Base-by-base conservation (phyloP, 495 filamentous ascomycete genomes). In the Lasiosphaeris hirsuta region DNA sequence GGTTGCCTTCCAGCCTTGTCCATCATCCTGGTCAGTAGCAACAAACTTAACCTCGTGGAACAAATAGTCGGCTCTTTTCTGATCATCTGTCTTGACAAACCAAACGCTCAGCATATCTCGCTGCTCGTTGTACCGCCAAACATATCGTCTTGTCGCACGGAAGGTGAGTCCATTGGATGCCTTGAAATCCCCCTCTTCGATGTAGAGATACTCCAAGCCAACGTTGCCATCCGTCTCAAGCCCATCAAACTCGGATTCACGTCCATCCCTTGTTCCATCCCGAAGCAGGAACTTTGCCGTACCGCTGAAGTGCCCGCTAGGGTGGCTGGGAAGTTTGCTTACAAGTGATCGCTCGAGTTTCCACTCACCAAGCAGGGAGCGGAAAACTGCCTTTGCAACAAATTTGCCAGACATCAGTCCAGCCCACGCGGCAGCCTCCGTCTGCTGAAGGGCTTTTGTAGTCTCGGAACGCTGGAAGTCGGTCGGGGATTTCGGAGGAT, bases 351-450 rank as follows among this genome's bases (percentile, higher is more conserved):
- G 80, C 9, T 76, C 73, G 15, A 87, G 74, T 8, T 64, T 75
- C 91, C 91, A 96, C 15, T 72, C 66, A 4, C 91, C 91, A 6
- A 92, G 86, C 1, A 95, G 70, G 4, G 82, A 87, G 36, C 88
- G 75, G 63, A 93, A 93, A 4, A 88, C 79, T 0, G 86, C 88
- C n/a, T 70, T 69, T 0, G 84, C 72, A 18, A 86, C 74, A 62
- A 81, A 86, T 7, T 67, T 63, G 37, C 68, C 70, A 1, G 65
- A 61, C 0, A 62, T 63, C n/a, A 78, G 42, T 1, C 72, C 71
- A 0, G 70, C 71, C 17, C 70, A 41, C 14, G 65, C 67, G 7
- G 69, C 62, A 1, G 47, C 55, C n/a, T 72, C 67, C 6, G 70
- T 73, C 39, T 71, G 67, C 13, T 57, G 48, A 4, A 78, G 58